Percentiles rank a stretch among this genome's conserved stretches.
Evolutionary conservation across 2,329 filamentous ascomycete genomes (phyloP).

Genomic region (Alternaria alternata): DNA sequence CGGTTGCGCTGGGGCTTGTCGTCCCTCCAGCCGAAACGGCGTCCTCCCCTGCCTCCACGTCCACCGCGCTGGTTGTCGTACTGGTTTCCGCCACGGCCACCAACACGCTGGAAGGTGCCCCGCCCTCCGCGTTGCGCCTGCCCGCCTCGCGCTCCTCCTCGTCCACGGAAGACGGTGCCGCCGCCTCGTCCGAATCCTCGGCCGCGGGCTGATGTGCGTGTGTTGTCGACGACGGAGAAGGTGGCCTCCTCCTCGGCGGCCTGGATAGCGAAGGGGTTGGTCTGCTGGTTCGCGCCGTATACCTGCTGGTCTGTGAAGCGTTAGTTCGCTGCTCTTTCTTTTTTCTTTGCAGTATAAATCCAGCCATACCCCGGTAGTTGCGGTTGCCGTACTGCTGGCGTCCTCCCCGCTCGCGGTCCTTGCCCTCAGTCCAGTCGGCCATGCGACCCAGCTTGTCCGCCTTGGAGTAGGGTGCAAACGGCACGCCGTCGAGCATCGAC

Average conservation of each 20-base stretch:
- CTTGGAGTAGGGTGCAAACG: conserved; percentile 98
- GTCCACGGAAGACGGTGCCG: conserved; percentile 85
- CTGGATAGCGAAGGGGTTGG: conserved; percentile 82
- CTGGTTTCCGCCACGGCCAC: conserved; percentile 71
- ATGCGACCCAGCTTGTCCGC: conserved; percentile 98
- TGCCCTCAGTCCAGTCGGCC: conserved; percentile 98
- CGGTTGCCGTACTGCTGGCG: conserved; percentile 85
- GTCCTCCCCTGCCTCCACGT: conserved; percentile 75
- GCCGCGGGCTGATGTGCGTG: conserved; percentile 82
- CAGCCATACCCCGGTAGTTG: conserved; percentile 79
- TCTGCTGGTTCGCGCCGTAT: conserved; percentile 88
- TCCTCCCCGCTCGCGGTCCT: conserved; percentile 78
- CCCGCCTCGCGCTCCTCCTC: conserved; percentile 76
- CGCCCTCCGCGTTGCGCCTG: conserved; percentile 75
- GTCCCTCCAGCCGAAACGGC: conserved; percentile 97
- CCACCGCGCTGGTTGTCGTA: conserved; percentile 74
- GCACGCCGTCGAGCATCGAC: conserved; percentile 91
- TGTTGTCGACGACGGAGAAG: conserved; percentile 98
- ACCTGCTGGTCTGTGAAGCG: conserved; percentile 82
- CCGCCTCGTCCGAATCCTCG: conserved; percentile 84
- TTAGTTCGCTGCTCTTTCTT: conserved; percentile 18
- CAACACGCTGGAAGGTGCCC: conserved; percentile 76
- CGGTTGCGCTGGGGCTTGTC: conserved; percentile 97
- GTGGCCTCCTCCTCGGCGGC: conserved; percentile 93
- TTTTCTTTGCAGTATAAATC: not conserved